Evolutionary conservation across 1,284 basidiomycete genomes (phyloP), one percentile per base, ranked within the genome.

Genomic region (Irpex rosettiformis): DNA sequence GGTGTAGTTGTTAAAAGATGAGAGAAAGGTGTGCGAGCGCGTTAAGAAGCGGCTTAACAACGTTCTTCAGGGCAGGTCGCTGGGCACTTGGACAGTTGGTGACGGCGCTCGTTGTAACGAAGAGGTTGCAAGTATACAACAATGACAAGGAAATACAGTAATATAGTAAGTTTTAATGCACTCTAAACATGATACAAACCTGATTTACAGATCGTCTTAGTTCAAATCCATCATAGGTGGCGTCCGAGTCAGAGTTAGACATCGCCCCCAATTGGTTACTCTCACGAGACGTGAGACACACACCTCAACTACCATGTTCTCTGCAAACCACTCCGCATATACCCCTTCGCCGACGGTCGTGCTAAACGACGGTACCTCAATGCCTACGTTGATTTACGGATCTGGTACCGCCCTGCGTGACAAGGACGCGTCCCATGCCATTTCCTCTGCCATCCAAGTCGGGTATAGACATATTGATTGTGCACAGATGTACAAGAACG

Each of bases 381-480:
- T 81, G 27, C 85, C 86, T 24, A 80, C 77, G 77, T 71, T 88
- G 13, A 86, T 77, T 1, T 88, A 85, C 64, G 88, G 86, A 22
- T 87, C 83, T 5, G 86, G 86, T 2, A 83, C 84, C 0, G 81
- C 82, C 1, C 72, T 82, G 16, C 83, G 68, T 60, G 53, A 62
- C 11, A 75, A 76, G 65, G 80, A 89, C 65, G 83, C 79, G 7
- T 64, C 77, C 47, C 63, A 77, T 2, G 67, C 74, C 6, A 75
- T 87, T 54, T 66, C 65, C 25, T 64, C 72, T n/a, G 86, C 88
- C 11, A 79, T 89, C 59, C 73, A 78, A n/a, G 75, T 73, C 27
- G 85, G 85, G 1, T 79, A 88, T 65, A 82, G 75, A 1, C 88
- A 90, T 66, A 76, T 90, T 22, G 88, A 89, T 67, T 81, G 83